Percentiles rank a stretch among this genome's conserved stretches.
These are phyloP conservation scores for Myxozyma neotropica DNA, from an alignment of 805 yeast species.

Conservation along the genomic window DNA sequence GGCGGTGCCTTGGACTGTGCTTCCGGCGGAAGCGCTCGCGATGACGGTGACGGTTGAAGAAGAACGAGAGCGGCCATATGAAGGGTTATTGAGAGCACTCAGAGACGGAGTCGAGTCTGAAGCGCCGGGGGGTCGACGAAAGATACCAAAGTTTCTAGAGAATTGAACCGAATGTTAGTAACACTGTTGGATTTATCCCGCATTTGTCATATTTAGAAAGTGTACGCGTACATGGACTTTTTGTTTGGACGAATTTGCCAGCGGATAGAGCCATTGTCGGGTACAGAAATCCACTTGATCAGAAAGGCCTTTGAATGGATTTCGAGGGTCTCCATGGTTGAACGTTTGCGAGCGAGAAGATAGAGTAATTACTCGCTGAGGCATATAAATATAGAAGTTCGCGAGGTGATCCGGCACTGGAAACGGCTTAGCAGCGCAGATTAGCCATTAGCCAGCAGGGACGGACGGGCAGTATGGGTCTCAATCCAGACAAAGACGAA, in stretches of 20 bases:
- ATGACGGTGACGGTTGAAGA: conserved; percentile 17
- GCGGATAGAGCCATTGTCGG: conserved; percentile 62
- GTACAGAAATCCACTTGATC: conserved; percentile 86
- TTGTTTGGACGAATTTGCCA: conserved; percentile 85
- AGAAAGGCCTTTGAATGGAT: conserved; percentile 86
- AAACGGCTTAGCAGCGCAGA: too few relatives aligned
- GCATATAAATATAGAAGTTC: background rate
- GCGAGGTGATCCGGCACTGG: background rate
- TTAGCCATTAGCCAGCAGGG: too few relatives aligned
- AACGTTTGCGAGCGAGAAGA: too few relatives aligned
- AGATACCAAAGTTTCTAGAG: conserved; percentile 32
- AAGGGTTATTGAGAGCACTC: background rate
- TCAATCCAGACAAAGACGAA: background rate
- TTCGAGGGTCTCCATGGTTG: conserved; percentile 80
- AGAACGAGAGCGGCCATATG: conserved; percentile 15
- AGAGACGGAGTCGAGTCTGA: conserved; percentile 8
- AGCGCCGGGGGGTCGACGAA: conserved; percentile 19
- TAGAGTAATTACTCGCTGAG: too few relatives aligned
- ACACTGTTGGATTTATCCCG: too few relatives aligned
- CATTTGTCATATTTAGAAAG: too few relatives aligned
- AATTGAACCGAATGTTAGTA: too few relatives aligned
- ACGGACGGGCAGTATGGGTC: too few relatives aligned
- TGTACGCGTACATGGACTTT: conserved; percentile 54
- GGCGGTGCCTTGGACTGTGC: conserved; percentile 9
- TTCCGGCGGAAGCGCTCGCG: background rate